Base-by-base conservation (phyloP, 257 asterid species). In the Rauvolfia tetraphylla region DNA sequence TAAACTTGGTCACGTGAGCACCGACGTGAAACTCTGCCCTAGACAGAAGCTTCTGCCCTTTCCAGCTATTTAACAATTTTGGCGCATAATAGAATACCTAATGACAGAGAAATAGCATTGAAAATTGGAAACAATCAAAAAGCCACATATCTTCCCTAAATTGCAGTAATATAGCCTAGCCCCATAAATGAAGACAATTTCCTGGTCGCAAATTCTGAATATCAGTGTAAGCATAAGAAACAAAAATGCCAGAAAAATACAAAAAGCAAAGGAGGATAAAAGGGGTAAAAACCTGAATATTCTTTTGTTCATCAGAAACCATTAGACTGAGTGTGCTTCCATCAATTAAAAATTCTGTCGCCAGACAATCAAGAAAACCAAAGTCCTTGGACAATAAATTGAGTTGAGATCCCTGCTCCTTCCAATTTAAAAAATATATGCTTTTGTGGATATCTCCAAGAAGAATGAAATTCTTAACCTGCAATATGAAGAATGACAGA, bases 21-120 rank as follows among this genome's bases (percentile, higher is more conserved):
- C 98, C 99, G 54, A 95, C 89, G 72, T 92, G 98, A 84, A 95
- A 95, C 89, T 95, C 99, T 3, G 99, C 98, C 85, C 97, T 90
- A 5, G 97, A 88, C 23, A 92, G 88, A 79, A 95, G 98, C 73
- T 95, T 95, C 91, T 92, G 97, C 41, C 99, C 99, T 85, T 90
- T 95, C 99, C 99, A 95, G 86, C 99, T 95, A 77, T 95, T 97
- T 11, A 91, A 86, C 83, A 88, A 78, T 85, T 95, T 95, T 54
- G 98, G 99, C 68, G 99, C 96, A 72, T 95, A 95, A 81, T 91
- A 95, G 84, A 95, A 92, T 78, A 95, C 85, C 98, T 94, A 81
- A 66, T 72, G 67, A 79, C 75, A 79, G 23, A 42, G 18, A n/a
- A 11, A 84, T 61, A 68, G 65, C 48, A 72, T 69, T 8, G 69